Evolutionary conservation across 2,329 filamentous ascomycete genomes (phyloP).

Genomic region (Nakataea oryzae): DNA sequence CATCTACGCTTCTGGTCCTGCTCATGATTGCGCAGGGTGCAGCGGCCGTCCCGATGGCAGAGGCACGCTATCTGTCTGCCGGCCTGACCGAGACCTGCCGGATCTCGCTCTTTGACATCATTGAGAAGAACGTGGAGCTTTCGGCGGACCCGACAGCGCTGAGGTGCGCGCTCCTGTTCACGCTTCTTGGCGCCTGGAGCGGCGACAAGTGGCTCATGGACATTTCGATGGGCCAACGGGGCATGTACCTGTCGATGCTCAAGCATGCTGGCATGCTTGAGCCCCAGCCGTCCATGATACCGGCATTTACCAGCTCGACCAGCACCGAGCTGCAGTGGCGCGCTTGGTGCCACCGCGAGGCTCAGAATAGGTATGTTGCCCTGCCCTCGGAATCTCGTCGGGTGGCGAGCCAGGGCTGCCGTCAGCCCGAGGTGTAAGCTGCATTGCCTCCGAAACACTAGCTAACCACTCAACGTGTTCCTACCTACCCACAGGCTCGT

Average conservation of each 20-base stretch:
- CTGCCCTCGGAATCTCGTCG: conserved; percentile 10
- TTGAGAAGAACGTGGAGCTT: conserved; percentile 61
- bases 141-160: conserved; percentile 54
- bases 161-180: conserved; percentile 57
- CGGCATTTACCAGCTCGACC: conserved; percentile 28
- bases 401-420: background rate
- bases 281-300: conserved; percentile 31
- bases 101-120: conserved; percentile 61
- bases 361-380: conserved; percentile 44
- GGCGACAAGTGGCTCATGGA: conserved; percentile 73
- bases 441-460: background rate
- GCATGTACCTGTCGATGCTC: conserved; percentile 66
- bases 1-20: conserved; percentile 54
- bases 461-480: background rate
- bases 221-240: conserved; percentile 62
- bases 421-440: background rate
- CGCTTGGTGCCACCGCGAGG: conserved; percentile 55
- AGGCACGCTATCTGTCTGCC: conserved; percentile 54
- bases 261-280: conserved; percentile 60
- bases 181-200: conserved; percentile 59
- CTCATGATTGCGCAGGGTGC: conserved; percentile 66
- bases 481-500: conserved; percentile 40
- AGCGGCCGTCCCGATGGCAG: conserved; percentile 51
- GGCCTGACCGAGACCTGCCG: conserved; percentile 62
- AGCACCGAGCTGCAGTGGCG: conserved; percentile 45